Evolutionary conservation across 768 basidiomycete genomes (phyloP).

Genomic region (Trametes cubensis): DNA sequence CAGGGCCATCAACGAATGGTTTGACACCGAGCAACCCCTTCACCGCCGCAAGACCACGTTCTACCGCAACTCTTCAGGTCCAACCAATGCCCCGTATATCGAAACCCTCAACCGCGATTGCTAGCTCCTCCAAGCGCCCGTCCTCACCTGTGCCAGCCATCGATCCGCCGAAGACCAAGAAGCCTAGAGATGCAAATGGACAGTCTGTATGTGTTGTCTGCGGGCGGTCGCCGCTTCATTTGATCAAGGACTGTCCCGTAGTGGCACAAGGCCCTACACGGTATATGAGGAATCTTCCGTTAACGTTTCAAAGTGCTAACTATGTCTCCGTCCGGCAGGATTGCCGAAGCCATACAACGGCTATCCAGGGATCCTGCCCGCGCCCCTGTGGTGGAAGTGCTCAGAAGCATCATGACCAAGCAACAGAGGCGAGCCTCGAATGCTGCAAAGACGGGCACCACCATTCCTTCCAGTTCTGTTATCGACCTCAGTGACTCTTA

Average conservation of each 20-base stretch:
- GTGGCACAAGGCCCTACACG: constrained; percentile 55
- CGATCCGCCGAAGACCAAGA: constrained; percentile 38
- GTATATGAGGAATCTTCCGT: constrained; percentile 37
- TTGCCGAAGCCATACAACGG: constrained; percentile 46
- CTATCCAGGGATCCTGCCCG: constrained; percentile 45
- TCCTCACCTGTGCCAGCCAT: constrained; percentile 24
- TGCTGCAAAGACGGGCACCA: neutral
- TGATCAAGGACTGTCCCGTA: constrained; percentile 57
- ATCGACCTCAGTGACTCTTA: constrained; percentile 16
- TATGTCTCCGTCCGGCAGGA: constrained; percentile 1
- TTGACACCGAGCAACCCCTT: neutral
- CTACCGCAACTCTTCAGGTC: neutral
- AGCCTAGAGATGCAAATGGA: constrained; percentile 35
- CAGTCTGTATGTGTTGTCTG: constrained; percentile 53
- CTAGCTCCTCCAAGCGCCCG: constrained; percentile 37
- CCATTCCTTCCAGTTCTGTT: constrained; percentile 5
- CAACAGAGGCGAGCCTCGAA: constrained; percentile 35
- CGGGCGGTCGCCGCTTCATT: constrained; percentile 44
- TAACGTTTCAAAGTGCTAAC: neutral
- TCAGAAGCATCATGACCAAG: constrained; percentile 43
- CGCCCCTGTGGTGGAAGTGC: constrained; percentile 37
- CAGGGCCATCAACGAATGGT: constrained; percentile 5
- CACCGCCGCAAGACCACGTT: neutral
- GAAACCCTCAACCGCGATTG: constrained; percentile 10
- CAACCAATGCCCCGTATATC: neutral